These are phyloP conservation scores for Exophiala phaeomuriformis DNA, from an alignment of 2,329 filamentous ascomycete genomes.

Conservation along the genomic window DNA sequence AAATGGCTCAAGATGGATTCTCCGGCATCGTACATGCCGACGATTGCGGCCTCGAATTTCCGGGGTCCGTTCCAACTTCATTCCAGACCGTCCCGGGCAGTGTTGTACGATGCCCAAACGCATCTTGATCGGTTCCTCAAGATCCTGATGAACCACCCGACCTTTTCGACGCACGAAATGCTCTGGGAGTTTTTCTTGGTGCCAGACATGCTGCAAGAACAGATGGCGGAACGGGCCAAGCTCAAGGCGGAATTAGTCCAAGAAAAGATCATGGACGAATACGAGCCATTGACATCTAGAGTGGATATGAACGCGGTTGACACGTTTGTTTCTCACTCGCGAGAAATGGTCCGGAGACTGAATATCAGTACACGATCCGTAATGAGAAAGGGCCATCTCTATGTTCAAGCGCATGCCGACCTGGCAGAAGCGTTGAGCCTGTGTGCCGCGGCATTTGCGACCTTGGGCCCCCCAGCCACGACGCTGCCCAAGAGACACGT, in stretches of 20 bases:
- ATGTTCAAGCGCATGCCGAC: slow-evolving; percentile 56
- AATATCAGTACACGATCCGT: slow-evolving; percentile 77
- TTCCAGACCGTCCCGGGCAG: slow-evolving; percentile 78
- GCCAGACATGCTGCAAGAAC: slow-evolving; percentile 80
- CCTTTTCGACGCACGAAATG: slow-evolving; percentile 92
- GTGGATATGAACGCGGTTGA: slow-evolving; percentile 73
- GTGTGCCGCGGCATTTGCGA: slow-evolving; percentile 43
- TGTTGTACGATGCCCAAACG: slow-evolving; percentile 80
- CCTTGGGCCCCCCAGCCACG: slow-evolving; percentile 42
- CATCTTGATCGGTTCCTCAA: slow-evolving; percentile 82
- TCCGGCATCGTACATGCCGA: slow-evolving; percentile 89
- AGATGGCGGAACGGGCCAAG: slow-evolving; percentile 81
- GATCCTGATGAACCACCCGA: slow-evolving; percentile 78
- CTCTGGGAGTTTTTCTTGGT: slow-evolving; percentile 99
- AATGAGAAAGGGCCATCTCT: slow-evolving; percentile 67
- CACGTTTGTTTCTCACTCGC: slow-evolving; percentile 82
- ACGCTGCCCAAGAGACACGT: slow-evolving; percentile 65
- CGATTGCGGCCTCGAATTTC: slow-evolving; percentile 56
- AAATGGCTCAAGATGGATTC: slow-evolving; percentile 80
- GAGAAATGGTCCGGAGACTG: slow-evolving; percentile 79
- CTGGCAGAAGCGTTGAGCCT: slow-evolving; percentile 39
- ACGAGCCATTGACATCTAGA: slow-evolving; percentile 59
- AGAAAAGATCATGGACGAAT: slow-evolving; percentile 84
- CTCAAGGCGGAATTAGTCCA: slow-evolving; percentile 75
- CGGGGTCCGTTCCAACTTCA: slow-evolving; percentile 89